Percentiles rank a stretch among this genome's conserved stretches.
These are phyloP conservation scores for Raffaelea arxii DNA, from an alignment of 2,329 filamentous ascomycete species.

Conservation along the genomic window DNA sequence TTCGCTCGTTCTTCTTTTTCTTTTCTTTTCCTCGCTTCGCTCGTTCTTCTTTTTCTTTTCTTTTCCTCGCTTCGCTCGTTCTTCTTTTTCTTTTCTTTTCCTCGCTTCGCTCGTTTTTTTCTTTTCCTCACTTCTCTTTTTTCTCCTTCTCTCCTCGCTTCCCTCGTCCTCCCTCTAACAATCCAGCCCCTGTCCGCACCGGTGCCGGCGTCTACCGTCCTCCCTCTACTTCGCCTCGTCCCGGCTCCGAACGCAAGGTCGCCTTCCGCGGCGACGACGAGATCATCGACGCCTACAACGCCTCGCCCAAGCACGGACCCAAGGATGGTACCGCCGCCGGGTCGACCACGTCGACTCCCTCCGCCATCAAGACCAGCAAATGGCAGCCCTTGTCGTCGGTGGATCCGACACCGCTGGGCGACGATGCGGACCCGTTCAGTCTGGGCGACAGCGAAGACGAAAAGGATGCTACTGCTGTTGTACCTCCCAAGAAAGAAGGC, in stretches of 20 bases:
- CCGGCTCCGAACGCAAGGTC: slow-evolving; percentile 40
- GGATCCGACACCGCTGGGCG: slow-evolving; percentile 72
- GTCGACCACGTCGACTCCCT: slow-evolving; percentile 15
- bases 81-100: not conserved
- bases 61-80: no score
- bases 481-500: not conserved
- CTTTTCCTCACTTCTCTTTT: not conserved
- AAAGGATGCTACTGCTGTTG: slow-evolving; percentile 44
- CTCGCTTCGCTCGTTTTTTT: not conserved
- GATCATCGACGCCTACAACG: slow-evolving; percentile 64
- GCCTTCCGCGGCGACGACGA: slow-evolving; percentile 62
- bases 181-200: slow-evolving; percentile 51
- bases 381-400: slow-evolving; percentile 90
- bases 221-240: slow-evolving; percentile 40
- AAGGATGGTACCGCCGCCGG: slow-evolving; percentile 36
- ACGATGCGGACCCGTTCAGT: slow-evolving; percentile 95
- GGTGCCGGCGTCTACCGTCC: slow-evolving; percentile 68
- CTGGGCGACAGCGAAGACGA: slow-evolving; percentile 94
- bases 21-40: not conserved
- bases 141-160: not conserved
- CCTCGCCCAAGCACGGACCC: slow-evolving; percentile 44
- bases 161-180: slow-evolving; percentile 14
- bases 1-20: not conserved
- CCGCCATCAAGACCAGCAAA: slow-evolving; percentile 70
- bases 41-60: no score